These are phyloP conservation scores for Irpex sp. DNA, from an alignment of 1,284 basidiomycete genomes.

Conservation along the genomic window DNA sequence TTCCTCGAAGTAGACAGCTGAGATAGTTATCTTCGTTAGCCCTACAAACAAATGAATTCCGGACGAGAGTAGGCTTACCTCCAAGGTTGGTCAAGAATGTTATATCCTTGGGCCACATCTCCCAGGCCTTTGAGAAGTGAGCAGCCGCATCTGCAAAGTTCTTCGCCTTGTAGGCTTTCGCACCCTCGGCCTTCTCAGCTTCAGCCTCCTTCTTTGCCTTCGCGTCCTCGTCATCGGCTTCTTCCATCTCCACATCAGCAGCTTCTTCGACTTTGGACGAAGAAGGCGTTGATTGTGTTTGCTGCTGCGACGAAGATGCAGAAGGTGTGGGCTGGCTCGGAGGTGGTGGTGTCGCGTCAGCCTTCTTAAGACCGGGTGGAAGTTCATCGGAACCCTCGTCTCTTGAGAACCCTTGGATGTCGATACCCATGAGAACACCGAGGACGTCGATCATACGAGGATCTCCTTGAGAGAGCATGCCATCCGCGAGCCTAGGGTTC, in stretches of 20 bases:
- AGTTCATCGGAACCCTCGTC: constrained; percentile 84
- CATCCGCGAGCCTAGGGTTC: constrained; percentile 58
- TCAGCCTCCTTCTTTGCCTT: constrained; percentile 58
- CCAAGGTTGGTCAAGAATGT: constrained; percentile 90
- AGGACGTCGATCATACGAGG: constrained; percentile 93
- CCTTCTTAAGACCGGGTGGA: constrained; percentile 50
- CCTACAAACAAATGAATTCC: no score
- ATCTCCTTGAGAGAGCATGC: constrained; percentile 55
- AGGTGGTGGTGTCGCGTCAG: constrained; percentile 29
- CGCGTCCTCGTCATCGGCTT: constrained; percentile 47
- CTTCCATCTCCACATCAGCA: constrained; percentile 52
- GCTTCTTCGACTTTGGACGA: constrained; percentile 38
- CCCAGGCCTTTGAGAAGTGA: constrained; percentile 88
- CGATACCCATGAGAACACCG: constrained; percentile 92
- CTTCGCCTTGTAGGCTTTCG: constrained; percentile 84
- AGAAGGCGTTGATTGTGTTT: constrained; percentile 32
- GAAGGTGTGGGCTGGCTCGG: constrained; percentile 38
- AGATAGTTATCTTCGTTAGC: neutral
- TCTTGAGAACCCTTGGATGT: constrained; percentile 85
- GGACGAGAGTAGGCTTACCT: constrained; percentile 43
- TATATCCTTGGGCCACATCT: constrained; percentile 89
- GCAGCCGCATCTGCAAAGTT: constrained; percentile 73
- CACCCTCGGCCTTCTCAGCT: constrained; percentile 76
- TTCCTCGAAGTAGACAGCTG: constrained; percentile 92
- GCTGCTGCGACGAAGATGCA: constrained; percentile 36